Conservation (phyloP, 768 basidiomycete species). For the Mrakia gelida region DNA sequence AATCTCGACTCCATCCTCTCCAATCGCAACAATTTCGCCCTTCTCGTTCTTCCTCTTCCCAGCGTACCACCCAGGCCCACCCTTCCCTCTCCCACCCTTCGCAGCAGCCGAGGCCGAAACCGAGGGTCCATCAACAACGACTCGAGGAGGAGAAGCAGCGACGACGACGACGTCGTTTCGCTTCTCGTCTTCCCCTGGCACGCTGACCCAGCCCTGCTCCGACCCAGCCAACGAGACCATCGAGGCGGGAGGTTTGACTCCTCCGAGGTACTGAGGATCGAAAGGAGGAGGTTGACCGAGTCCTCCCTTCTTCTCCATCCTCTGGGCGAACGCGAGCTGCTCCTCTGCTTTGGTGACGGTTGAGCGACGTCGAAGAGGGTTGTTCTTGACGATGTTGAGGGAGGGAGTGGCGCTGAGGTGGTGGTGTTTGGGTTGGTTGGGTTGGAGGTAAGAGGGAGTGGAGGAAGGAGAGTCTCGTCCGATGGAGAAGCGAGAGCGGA, state of each 20-base stretch:
- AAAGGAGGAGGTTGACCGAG: not conserved
- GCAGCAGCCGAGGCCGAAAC: not conserved
- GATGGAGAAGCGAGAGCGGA: too few relatives aligned
- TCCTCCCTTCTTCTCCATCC: not conserved
- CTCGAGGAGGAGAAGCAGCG: too few relatives aligned
- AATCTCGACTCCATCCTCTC: constrained; percentile 10
- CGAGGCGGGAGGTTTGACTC: constrained; percentile 8
- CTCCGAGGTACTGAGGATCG: not conserved
- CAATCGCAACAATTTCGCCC: constrained; percentile 24
- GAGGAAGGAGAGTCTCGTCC: too few relatives aligned
- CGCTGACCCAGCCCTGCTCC: not conserved
- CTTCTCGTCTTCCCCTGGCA: not conserved
- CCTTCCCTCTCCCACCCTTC: constrained; percentile 13
- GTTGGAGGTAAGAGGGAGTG: too few relatives aligned
- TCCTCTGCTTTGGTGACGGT: not conserved
- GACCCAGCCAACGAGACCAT: not conserved
- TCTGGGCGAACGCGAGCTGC: not conserved
- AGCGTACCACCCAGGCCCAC: constrained; percentile 24
- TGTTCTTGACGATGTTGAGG: not conserved
- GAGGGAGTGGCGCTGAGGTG: too few relatives aligned
- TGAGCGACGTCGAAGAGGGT: constrained; percentile 4
- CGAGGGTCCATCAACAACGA: not conserved
- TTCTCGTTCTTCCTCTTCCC: constrained; percentile 31
- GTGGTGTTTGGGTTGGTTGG: too few relatives aligned
- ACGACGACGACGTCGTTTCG: not conserved